phyloP scores from a whole-genome alignment of 305 asterid genomes.

The Rubia peregrina region DNA sequence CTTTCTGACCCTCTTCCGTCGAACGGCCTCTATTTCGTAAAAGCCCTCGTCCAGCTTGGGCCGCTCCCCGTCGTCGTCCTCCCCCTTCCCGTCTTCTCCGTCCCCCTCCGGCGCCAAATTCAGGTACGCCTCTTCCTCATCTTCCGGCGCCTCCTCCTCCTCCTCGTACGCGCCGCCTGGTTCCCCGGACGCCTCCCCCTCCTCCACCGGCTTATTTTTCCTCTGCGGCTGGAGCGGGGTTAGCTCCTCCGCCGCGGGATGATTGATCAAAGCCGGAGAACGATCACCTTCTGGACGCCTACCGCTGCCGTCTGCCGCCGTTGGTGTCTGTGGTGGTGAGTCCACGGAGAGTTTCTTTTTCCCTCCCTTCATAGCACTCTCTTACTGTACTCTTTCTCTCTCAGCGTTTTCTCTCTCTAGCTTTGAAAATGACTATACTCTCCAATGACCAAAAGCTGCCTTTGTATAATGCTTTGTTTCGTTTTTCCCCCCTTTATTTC shows the following conservation, averaged over 20 bases:
- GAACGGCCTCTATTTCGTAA: slow-evolving; percentile 75
- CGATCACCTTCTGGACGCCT: neutral
- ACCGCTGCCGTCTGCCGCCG: neutral
- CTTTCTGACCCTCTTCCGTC: slow-evolving; percentile 69
- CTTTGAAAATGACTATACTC: neutral
- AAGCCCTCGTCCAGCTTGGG: slow-evolving; percentile 80
- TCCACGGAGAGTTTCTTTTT: neutral
- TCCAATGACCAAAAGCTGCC: neutral
- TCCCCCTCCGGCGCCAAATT: too few species aligned
- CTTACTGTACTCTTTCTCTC: neutral
- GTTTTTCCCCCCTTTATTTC: neutral
- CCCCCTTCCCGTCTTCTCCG: too few species aligned
- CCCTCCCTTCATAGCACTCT: neutral
- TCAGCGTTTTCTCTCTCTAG: neutral
- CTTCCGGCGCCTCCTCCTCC: too few species aligned
- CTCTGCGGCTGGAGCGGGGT: neutral
- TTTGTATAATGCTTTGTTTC: neutral
- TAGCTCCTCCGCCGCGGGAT: neutral
- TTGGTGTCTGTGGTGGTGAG: neutral
- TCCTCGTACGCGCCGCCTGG: too few species aligned
- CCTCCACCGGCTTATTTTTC: too few species aligned
- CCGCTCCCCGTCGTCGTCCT: slow-evolving; percentile 34
- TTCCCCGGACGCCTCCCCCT: too few species aligned
- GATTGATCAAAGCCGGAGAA: too few species aligned
- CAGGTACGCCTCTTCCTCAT: too few species aligned